These are phyloP conservation scores for Saccharomyces hybrid DNA, from an alignment of 1,139 yeast species.

Conservation along the genomic window DNA sequence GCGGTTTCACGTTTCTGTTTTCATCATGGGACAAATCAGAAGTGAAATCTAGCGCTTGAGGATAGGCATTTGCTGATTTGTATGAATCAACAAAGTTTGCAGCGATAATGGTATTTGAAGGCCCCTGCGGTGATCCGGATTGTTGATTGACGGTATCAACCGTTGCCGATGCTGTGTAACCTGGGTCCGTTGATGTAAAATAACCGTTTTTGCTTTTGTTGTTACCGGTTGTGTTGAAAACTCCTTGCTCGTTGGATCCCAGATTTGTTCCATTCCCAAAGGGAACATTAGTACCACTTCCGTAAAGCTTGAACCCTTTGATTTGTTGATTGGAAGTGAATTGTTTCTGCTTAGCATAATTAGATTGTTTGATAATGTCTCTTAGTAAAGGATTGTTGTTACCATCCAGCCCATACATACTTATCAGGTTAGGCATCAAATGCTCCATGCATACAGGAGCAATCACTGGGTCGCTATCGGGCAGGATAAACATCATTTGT, in stretches of 20 bases:
- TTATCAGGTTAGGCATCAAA: constrained; percentile 30
- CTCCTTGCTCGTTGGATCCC: background rate
- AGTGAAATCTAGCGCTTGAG: constrained; percentile 27
- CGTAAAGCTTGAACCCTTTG: constrained; percentile 31
- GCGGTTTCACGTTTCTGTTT: constrained; percentile 90
- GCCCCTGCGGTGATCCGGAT: background rate
- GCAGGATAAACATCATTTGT: constrained; percentile 97
- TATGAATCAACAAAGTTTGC: constrained; percentile 7
- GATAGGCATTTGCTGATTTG: constrained; percentile 18
- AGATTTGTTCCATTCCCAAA: background rate
- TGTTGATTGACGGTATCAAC: background rate
- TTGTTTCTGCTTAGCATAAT: constrained; percentile 7
- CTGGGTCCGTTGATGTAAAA: background rate
- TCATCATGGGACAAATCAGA: constrained; percentile 70
- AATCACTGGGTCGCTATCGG: constrained; percentile 75
- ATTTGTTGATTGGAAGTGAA: constrained; percentile 7
- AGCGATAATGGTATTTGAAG: constrained; percentile 2
- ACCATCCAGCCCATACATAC: constrained; percentile 18
- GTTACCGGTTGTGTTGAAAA: background rate
- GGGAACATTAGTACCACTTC: constrained; percentile 11
- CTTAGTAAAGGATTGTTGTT: constrained; percentile 17
- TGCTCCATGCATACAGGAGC: constrained; percentile 44
- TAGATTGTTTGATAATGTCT: constrained; percentile 18
- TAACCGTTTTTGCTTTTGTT: background rate
- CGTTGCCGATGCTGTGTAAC: background rate